Percentiles rank a stretch among this genome's conserved stretches.
phyloP scores from a whole-genome alignment of 352 stramenopile genomes.

The Pythium sp. region DNA sequence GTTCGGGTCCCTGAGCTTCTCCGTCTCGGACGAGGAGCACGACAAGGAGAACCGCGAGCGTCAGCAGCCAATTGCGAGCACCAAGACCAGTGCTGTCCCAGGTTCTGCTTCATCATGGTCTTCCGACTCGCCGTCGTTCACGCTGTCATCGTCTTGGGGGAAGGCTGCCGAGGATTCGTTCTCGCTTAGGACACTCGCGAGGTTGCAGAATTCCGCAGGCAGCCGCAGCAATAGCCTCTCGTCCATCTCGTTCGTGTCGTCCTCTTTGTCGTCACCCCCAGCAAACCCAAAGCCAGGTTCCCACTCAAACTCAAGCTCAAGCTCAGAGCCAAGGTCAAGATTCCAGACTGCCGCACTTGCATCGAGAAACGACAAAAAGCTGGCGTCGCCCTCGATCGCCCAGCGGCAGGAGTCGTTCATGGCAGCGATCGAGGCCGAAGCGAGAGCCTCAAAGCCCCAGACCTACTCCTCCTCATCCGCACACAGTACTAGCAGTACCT shows the following conservation, averaged over 20 bases:
- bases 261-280: not conserved
- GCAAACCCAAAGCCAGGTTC: not conserved
- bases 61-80: not conserved
- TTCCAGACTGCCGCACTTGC: not conserved
- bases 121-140: conserved; percentile 4
- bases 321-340: not conserved
- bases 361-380: not conserved
- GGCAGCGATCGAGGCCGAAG: conserved; percentile 50
- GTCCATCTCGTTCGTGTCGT: not conserved
- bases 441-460: conserved; percentile 2
- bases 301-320: not conserved
- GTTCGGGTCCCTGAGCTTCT: conserved; percentile 22
- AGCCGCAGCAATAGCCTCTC: not conserved
- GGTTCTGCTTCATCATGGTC: not conserved
- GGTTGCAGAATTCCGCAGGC: conserved; percentile 10
- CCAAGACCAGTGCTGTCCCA: not conserved
- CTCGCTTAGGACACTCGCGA: conserved; percentile 23
- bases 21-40: conserved; percentile 17
- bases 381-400: conserved; percentile 24
- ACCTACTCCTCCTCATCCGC: not conserved
- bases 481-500: not conserved
- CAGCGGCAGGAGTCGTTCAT: conserved; percentile 48
- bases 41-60: conserved; percentile 27
- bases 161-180: conserved; percentile 16
- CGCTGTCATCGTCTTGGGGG: conserved; percentile 11